These are phyloP conservation scores for Trypanosoma mega DNA, from an alignment of 208 protist genomes.

Conservation along the genomic window DNA sequence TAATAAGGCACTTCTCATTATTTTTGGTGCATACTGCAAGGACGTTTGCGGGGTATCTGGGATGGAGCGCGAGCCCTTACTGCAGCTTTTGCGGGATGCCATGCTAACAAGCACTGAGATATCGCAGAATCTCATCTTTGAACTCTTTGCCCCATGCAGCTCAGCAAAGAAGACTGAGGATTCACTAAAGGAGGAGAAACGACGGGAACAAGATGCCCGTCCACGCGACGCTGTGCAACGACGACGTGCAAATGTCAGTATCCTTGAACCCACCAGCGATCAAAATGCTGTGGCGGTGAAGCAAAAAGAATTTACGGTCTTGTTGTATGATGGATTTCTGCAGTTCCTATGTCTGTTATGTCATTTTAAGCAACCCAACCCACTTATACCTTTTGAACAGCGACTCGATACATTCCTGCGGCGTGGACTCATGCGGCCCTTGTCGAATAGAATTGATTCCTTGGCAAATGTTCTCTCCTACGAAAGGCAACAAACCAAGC, in stretches of 20 bases:
- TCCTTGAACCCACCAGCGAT: constrained; percentile 45
- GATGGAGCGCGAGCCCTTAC: constrained; percentile 67
- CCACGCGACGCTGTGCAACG: constrained; percentile 28
- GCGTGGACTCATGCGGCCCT: constrained; percentile 69
- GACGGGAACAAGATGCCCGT: constrained; percentile 57
- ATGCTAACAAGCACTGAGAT: constrained; percentile 90
- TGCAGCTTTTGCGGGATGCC: constrained; percentile 80
- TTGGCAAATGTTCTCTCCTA: constrained; percentile 28
- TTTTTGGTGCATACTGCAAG: constrained; percentile 78
- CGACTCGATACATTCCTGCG: constrained; percentile 69
- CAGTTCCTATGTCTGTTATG: constrained; percentile 84
- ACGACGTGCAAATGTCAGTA: constrained; percentile 52
- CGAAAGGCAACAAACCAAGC: constrained; percentile 4
- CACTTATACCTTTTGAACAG: constrained; percentile 71
- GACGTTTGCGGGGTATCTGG: constrained; percentile 62
- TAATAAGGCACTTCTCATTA: constrained; percentile 55
- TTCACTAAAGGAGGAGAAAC: constrained; percentile 46
- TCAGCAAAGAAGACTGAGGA: constrained; percentile 39
- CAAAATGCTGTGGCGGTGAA: constrained; percentile 13
- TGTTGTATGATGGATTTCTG: constrained; percentile 79
- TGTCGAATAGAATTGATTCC: constrained; percentile 62
- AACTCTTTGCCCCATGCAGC: constrained; percentile 78
- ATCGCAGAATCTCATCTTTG: constrained; percentile 75
- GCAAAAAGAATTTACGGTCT: constrained; percentile 43
- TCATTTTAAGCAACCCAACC: constrained; percentile 87